Evolutionary conservation across 169 alveolate species (phyloP), one percentile per base, ranked within the genome.

Genomic region (Eimeria praecox): DNA sequence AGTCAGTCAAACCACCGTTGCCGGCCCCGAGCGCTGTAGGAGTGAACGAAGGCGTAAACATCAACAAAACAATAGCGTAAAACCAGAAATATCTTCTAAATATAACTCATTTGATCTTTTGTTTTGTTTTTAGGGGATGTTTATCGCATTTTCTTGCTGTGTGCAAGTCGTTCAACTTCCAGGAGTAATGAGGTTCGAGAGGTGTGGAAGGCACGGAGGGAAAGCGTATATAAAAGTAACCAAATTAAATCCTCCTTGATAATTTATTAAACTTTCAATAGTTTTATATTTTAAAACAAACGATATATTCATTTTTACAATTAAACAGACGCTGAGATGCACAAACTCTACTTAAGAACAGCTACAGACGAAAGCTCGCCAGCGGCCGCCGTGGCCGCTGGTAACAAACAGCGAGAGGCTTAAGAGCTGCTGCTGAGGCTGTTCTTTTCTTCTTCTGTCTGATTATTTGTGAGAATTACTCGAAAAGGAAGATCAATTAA

Each of bases 321-420:
- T 69, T 33, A 30, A 69, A 3, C 8, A 0, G 49, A 14, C 14
- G 49, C 80, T 33, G n/a, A 1, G 49, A 2, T 35, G 27, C n/a
- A 69, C n/a, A 30, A n/a, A 35, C 30, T 30, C 49, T n/a, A 35
- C 46, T 0, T 27, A 10, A 5, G 44, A 2, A n/a, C 30, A 24
- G 80, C 20, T 69, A 5, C 30, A n/a, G 80, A 69, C 80, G 80
- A 69, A 44, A 44, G 80, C 80, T 69, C 49, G 18, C 80, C 80
- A 69, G 80, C 80, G 80, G 80, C 80, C 80, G 49, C 80, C 80
- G 30, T 33, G 80, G n/a, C 49, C 49, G 49, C 49, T 59, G 44
- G 5, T 16, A 33, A 69, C 80, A 69, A 12, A 10, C 80, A 69
- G 80, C 44, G 80, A 10, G n/a, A 69, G 80, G 24, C 49, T 8